Conservation (phyloP, 2,329 filamentous ascomycete genomes). For the Neonectria hederae region DNA sequence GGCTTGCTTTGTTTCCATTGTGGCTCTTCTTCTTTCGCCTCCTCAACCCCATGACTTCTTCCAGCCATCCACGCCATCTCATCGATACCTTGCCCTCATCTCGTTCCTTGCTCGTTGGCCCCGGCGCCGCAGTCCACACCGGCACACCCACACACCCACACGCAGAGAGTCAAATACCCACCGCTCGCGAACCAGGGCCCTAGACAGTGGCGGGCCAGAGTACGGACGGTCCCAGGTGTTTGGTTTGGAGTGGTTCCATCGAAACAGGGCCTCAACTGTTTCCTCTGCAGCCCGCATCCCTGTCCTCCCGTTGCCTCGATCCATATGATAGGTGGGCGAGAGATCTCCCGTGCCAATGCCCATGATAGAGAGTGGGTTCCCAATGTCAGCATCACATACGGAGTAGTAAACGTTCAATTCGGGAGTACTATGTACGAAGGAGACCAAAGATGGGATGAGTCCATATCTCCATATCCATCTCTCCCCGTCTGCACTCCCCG, state of each 20-base stretch:
- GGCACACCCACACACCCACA: neutral
- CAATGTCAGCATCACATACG: neutral
- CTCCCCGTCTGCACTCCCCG: no score
- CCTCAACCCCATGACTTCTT: neutral
- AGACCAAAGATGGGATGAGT: neutral
- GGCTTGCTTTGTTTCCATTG: neutral
- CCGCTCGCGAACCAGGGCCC: neutral
- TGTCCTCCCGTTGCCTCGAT: slow-evolving; percentile 14
- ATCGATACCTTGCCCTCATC: neutral
- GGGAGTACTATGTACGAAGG: neutral
- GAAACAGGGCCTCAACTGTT: slow-evolving; percentile 37
- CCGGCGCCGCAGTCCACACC: neutral
- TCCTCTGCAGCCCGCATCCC: slow-evolving; percentile 14
- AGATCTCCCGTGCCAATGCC: slow-evolving; percentile 40
- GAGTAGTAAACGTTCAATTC: neutral
- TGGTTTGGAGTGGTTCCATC: slow-evolving; percentile 45
- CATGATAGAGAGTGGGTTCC: slow-evolving; percentile 7
- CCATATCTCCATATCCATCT: neutral
- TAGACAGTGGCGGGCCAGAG: neutral
- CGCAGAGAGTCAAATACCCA: neutral
- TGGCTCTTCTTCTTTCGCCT: neutral
- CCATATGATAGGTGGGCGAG: slow-evolving; percentile 42
- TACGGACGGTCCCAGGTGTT: slow-evolving; percentile 36
- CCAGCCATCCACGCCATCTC: slow-evolving; percentile 2
- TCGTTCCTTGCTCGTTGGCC: neutral